Base-by-base conservation (phyloP, 495 filamentous ascomycete species). In the Penicillium daleae region DNA sequence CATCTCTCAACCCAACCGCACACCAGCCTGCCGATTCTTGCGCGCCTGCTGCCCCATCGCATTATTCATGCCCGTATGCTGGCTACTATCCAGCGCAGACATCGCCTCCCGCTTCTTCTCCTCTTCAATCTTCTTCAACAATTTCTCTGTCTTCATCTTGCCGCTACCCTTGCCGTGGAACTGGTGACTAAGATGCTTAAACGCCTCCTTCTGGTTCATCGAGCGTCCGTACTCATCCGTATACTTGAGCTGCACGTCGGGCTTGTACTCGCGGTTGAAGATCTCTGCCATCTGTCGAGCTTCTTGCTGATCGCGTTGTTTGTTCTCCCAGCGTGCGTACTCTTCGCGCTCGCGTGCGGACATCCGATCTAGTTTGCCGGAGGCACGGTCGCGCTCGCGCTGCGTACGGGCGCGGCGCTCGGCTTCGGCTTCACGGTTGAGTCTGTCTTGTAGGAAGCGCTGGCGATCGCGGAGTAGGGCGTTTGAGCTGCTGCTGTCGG, bases 121-220 rank as follows among this genome's bases (percentile, higher is more conserved):
- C 66, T 94, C 92, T 59, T 94, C 95, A 76, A 97, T 94, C 86
- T 95, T 96, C 87, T 97, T 97, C 53, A 99, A 77, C 57, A 85
- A 82, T 80, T 98, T 98, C 82, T 98, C 94, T 26, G 92, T 97
- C 89, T 99, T 99, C 80, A 90, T 90, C 84, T 97, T 97, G 56
- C 95, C 95, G 70, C 89, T 93, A 46, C 93, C 93, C 79, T 98
- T 97, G 57, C 95, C 95, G 78, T 99, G 95, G 87, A 99, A 99
- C 75, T 96, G 90, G 78, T 99, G 95, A 68, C 87, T 92, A 49
- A 98, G 81, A 71, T 97, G 86, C 80, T 92, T 92, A 82, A 98
- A 99, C 2, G 95, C 95, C 77, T 99, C 95, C 80, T 98, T 99
- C 71, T 90, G 86, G 66, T 89, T 89, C 85, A 99, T 90, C 52